Percentiles rank a stretch among this genome's conserved stretches.
phyloP scores from a whole-genome alignment of 768 basidiomycete genomes.

The Auricularia sp. region DNA sequence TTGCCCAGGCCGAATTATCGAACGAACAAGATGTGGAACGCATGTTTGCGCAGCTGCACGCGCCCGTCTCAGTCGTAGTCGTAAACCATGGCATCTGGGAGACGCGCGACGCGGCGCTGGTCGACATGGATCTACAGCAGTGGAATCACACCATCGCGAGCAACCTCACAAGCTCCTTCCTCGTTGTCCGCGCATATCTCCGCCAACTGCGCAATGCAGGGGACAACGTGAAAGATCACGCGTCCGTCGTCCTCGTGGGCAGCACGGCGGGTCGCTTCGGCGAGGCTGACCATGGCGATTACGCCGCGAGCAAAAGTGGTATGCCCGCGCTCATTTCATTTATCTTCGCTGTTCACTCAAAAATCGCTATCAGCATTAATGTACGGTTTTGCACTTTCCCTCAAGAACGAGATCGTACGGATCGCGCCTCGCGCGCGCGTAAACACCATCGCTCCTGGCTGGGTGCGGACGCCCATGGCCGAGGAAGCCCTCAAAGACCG shows the following conservation, averaged over 20 bases:
- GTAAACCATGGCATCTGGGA: conserved; percentile 55
- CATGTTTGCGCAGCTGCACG: conserved; percentile 33
- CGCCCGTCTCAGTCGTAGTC: conserved; percentile 44
- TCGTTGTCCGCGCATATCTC: conserved; percentile 56
- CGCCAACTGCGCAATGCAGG: conserved; percentile 30
- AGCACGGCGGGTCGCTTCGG: conserved; percentile 67
- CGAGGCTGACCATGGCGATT: conserved; percentile 58
- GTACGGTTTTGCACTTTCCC: conserved; percentile 56
- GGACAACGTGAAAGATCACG: conserved; percentile 40
- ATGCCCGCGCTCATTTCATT: conserved; percentile 10
- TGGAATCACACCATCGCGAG: conserved; percentile 54
- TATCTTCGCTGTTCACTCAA: background rate
- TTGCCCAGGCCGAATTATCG: conserved; percentile 49
- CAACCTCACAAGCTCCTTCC: conserved; percentile 60
- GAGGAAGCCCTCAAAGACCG: conserved; percentile 49
- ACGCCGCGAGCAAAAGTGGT: conserved; percentile 63
- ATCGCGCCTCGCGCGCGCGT: conserved; percentile 64
- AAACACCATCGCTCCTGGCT: conserved; percentile 60
- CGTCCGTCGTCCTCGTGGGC: conserved; percentile 56
- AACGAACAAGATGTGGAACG: conserved; percentile 41
- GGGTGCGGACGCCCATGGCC: conserved; percentile 49
- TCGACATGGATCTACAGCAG: conserved; percentile 48
- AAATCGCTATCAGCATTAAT: conserved; percentile 41
- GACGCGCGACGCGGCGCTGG: conserved; percentile 36
- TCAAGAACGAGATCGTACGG: conserved; percentile 77